A percentile compares a stretch with the other conserved stretches of the same genome.
Evolutionary conservation across 2,329 filamentous ascomycete species (phyloP).

Genomic region (Diaporthe sp.): DNA sequence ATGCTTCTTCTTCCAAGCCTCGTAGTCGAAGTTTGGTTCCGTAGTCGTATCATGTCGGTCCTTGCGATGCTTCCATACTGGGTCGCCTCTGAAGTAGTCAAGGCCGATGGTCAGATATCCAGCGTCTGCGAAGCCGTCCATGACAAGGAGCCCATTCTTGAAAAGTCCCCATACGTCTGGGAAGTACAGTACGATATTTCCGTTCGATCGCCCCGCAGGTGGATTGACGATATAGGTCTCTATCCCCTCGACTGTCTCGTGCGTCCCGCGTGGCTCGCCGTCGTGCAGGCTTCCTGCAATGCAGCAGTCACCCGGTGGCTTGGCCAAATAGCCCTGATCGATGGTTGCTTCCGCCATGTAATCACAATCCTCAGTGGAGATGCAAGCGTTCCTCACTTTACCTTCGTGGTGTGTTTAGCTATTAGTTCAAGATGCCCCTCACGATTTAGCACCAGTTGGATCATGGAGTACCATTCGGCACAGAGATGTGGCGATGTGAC

Average conservation of each 20-base stretch:
- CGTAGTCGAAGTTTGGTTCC: constrained; percentile 59
- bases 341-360: neutral
- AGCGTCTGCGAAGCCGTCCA: constrained; percentile 60
- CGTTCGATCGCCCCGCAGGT: constrained; percentile 50
- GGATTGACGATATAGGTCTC: constrained; percentile 54
- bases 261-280: constrained; percentile 53
- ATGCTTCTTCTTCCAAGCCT: constrained; percentile 62
- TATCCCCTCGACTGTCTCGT: constrained; percentile 50
- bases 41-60: constrained; percentile 47
- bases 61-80: constrained; percentile 57
- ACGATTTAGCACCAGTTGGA: too few relatives aligned
- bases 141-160: constrained; percentile 57
- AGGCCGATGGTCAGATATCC: constrained; percentile 58
- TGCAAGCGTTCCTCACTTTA: accelerated
- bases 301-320: constrained; percentile 55
- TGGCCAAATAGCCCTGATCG: constrained; percentile 45
- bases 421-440: neutral
- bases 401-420: accelerated
- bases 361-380: neutral
- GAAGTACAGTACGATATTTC: constrained; percentile 59
- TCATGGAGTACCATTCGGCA: neutral
- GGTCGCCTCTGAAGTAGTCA: constrained; percentile 61
- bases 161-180: constrained; percentile 61
- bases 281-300: constrained; percentile 54
- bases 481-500: neutral